A percentile compares a stretch with the other conserved stretches of the same genome.
phyloP scores from a whole-genome alignment of 805 yeast species.

The Pachysolen tannophilus region DNA sequence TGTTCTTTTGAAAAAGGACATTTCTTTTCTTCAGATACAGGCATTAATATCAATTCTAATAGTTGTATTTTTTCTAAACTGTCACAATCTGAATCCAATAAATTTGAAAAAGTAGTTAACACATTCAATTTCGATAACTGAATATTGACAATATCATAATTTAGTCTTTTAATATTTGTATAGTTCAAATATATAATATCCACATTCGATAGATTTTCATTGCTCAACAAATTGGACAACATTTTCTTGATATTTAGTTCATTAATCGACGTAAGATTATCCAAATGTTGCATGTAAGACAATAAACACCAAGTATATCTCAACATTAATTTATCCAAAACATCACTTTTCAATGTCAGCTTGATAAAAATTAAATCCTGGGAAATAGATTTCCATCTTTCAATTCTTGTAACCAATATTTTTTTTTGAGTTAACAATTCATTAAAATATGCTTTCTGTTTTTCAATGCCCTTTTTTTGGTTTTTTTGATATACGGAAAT shows the following conservation, averaged over 20 bases:
- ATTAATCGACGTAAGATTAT: slow-evolving; percentile 6
- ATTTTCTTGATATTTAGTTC: slow-evolving; percentile 6
- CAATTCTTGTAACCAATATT: slow-evolving; percentile 32
- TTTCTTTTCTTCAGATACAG: slow-evolving; percentile 9
- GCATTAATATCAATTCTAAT: slow-evolving; percentile 39
- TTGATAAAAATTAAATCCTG: no score
- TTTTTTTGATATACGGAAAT: slow-evolving; percentile 22
- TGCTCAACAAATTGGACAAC: slow-evolving; percentile 2
- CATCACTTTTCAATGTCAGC: no score
- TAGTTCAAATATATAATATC: slow-evolving; percentile 49
- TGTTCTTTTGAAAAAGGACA: slow-evolving; percentile 23
- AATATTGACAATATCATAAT: slow-evolving; percentile 37
- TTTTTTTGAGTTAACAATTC: slow-evolving; percentile 30
- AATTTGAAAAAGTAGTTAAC: slow-evolving; percentile 52
- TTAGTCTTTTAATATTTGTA: slow-evolving; percentile 49
- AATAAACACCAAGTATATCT: slow-evolving; percentile 30
- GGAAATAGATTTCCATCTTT: slow-evolving; percentile 39
- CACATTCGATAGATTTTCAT: slow-evolving; percentile 9
- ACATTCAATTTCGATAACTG: slow-evolving; percentile 70
- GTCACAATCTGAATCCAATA: slow-evolving; percentile 26
- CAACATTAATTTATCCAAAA: slow-evolving; percentile 5
- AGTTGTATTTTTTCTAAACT: slow-evolving; percentile 22
- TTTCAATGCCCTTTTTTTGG: slow-evolving; percentile 13
- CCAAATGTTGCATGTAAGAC: slow-evolving; percentile 13
- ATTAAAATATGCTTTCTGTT: slow-evolving; percentile 11